A percentile compares a stretch with the other conserved stretches of the same genome.
Evolutionary conservation across 1,139 yeast genomes (phyloP).

Genomic region (Saccharomycopsis phalli): DNA sequence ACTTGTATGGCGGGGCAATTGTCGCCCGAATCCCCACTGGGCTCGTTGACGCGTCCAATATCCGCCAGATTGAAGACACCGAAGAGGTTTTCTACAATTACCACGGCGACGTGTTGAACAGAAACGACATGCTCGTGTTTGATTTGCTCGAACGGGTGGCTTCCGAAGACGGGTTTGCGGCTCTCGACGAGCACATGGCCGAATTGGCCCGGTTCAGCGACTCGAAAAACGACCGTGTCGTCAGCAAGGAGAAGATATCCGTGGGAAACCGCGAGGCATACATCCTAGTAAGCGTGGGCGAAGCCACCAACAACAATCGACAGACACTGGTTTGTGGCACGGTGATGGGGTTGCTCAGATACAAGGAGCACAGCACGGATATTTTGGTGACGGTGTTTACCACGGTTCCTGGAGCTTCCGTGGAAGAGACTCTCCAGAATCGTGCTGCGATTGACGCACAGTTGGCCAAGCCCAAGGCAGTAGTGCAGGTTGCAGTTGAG

Average conservation of each 20-base stretch:
- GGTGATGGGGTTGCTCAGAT: constrained; percentile 45
- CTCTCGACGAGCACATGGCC: constrained; percentile 34
- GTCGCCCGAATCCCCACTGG: constrained; percentile 44
- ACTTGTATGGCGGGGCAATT: constrained; percentile 75
- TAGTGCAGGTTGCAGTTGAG: constrained; percentile 28
- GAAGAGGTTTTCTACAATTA: constrained; percentile 68
- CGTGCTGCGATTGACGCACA: constrained; percentile 18
- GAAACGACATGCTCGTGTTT: constrained; percentile 55
- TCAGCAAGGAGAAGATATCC: constrained; percentile 7
- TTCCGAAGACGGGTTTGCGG: constrained; percentile 28
- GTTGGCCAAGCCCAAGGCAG: constrained; percentile 26
- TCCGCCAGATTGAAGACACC: constrained; percentile 79
- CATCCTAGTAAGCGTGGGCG: constrained; percentile 26
- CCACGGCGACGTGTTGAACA: constrained; percentile 28
- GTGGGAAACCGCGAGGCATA: constrained; percentile 25
- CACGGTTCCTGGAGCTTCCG: constrained; percentile 29
- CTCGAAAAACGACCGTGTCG: constrained; percentile 22
- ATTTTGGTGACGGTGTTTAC: constrained; percentile 52
- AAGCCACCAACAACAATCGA: constrained; percentile 40
- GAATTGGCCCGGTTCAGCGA: constrained; percentile 27
- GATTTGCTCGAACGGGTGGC: constrained; percentile 61
- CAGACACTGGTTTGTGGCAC: constrained; percentile 36
- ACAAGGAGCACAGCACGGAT: constrained; percentile 48
- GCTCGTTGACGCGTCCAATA: constrained; percentile 59
- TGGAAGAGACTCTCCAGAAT: constrained; percentile 7